These are phyloP conservation scores for Psilocybe azurescens DNA, from an alignment of 768 basidiomycete genomes.

Conservation along the genomic window DNA sequence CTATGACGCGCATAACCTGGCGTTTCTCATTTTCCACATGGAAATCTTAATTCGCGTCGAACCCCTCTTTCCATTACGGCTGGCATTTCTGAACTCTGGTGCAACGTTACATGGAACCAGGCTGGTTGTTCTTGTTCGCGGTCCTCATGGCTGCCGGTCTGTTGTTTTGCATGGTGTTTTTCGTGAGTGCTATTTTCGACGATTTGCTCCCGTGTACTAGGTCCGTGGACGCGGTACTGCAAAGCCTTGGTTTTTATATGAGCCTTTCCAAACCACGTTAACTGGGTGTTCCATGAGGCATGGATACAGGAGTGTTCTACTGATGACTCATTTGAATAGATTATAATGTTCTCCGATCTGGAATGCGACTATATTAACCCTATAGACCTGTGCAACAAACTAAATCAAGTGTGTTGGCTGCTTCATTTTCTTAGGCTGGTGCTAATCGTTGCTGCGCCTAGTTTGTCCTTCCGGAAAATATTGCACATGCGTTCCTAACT, in stretches of 20 bases:
- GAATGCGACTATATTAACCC: conserved; percentile 99
- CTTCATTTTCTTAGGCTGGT: not conserved
- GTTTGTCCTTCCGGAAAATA: conserved; percentile 98
- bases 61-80: not conserved
- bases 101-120: conserved; percentile 41
- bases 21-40: too few relatives aligned
- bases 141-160: conserved; percentile 95
- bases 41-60: not conserved
- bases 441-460: conserved; percentile 33
- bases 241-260: not conserved
- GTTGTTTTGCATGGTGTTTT: conserved; percentile 99
- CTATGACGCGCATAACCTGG: not conserved
- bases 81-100: not conserved
- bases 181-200: conserved; percentile 62
- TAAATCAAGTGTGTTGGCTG: conserved; percentile 78
- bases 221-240: not conserved
- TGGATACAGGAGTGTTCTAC: not conserved
- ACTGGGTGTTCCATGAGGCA: not conserved
- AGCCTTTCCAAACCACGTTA: not conserved
- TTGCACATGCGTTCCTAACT: conserved; percentile 91
- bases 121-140: conserved; percentile 97
- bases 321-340: conserved; percentile 51
- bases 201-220: not conserved
- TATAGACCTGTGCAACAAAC: conserved; percentile 99
- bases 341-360: conserved; percentile 99